phyloP scores from a whole-genome alignment of 148 eudicot species.

The Cornus controversa region DNA sequence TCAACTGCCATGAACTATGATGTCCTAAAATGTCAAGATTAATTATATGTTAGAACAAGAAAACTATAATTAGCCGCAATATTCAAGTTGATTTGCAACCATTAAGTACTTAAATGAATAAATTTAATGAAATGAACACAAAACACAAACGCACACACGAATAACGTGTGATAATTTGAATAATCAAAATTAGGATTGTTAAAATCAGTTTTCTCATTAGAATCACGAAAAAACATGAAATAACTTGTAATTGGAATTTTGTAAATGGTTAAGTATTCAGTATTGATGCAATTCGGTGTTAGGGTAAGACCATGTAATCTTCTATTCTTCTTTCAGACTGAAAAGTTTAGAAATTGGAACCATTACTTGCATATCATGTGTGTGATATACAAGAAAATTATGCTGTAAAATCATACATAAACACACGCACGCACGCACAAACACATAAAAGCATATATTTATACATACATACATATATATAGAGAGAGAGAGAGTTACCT shows the following conservation, averaged over 20 bases:
- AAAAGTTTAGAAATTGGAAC: neutral
- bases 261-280: neutral
- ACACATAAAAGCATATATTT: neutral
- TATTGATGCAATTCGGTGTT: neutral
- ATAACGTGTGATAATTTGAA: neutral
- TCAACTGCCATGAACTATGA: constrained; percentile 10
- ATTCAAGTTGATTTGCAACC: neutral
- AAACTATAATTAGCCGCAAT: neutral
- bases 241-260: neutral
- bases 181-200: neutral
- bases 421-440: neutral
- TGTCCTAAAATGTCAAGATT: neutral
- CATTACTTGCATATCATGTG: neutral
- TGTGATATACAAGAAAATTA: neutral
- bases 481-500: constrained; percentile 17
- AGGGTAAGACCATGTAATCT: neutral
- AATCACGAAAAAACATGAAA: too few species aligned
- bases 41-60: neutral
- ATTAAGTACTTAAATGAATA: neutral
- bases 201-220: neutral
- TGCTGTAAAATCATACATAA: neutral
- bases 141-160: neutral
- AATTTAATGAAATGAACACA: neutral
- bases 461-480: neutral
- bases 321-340: neutral